These are phyloP conservation scores for Penicillium hordei DNA, from an alignment of 2,329 filamentous ascomycete genomes.

Conservation along the genomic window DNA sequence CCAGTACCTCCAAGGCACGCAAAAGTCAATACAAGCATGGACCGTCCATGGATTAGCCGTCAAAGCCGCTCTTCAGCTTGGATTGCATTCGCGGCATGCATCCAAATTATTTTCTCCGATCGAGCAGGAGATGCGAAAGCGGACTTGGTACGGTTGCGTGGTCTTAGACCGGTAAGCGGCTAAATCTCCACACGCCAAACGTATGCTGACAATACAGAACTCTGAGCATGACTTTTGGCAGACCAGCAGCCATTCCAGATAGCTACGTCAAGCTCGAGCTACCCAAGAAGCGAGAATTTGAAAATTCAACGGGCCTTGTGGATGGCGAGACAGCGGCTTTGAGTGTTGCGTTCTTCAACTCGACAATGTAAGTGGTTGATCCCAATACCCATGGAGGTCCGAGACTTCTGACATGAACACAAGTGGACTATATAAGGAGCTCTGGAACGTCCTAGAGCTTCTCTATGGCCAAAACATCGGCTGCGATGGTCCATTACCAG, in stretches of 20 bases:
- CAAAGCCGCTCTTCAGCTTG: conserved; percentile 53
- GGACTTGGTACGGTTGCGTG: conserved; percentile 54
- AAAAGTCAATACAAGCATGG: conserved; percentile 56
- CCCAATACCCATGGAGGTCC: neutral
- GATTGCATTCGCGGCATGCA: conserved; percentile 50
- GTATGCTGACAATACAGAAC: conserved; percentile 30
- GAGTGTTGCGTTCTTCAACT: conserved; percentile 23
- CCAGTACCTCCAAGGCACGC: conserved; percentile 56
- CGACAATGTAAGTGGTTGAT: conserved; percentile 23
- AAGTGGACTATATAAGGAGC: conserved; percentile 33
- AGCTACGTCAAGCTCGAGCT: conserved; percentile 45
- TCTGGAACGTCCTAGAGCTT: conserved; percentile 40
- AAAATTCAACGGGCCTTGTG: neutral
- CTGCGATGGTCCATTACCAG: conserved; percentile 26
- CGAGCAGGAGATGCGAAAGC: conserved; percentile 50
- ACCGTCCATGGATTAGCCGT: conserved; percentile 55
- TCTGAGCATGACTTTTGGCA: conserved; percentile 54
- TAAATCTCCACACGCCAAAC: neutral
- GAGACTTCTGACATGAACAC: neutral
- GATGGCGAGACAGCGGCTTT: neutral
- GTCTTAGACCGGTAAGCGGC: conserved; percentile 45
- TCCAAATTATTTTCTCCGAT: conserved; percentile 39
- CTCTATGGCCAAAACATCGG: conserved; percentile 50
- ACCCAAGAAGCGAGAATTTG: conserved; percentile 23
- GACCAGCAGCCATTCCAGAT: conserved; percentile 50